Evolutionary conservation across 352 stramenopile species (phyloP), one percentile per base, ranked within the genome.

Genomic region (Pythium sp.): DNA sequence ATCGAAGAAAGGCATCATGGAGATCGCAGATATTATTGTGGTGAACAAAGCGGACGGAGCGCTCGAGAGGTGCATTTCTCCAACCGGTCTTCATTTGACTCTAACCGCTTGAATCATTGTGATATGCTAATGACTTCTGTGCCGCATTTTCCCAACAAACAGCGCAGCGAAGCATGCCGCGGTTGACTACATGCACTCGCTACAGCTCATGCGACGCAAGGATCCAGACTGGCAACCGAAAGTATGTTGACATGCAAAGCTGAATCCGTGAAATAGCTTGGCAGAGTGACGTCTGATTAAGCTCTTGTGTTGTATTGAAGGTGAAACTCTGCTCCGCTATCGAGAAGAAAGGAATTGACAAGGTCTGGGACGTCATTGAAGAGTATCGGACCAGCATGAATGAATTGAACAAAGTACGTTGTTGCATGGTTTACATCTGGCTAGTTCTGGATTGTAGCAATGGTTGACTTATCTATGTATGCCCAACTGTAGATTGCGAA

Each of bases 1-100:
- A 18, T 92, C 92, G n/a, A 99, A 99, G 80, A 99, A 99, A 67
- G 97, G 97, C 15, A 99, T 99, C 77, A 97, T 99, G 67, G 97
- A 99, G 79, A 93, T 99, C 51, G 96, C 97, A 8, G 96, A 99
- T 72, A 84, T 99, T 24, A 78, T 99, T 28, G 91, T 98, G 11
- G 95, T 99, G 18, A 99, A 99, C 77, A 99, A 99, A 76, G 93
- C 97, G 3, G 97, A 99, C 80, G 97, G 97, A 51, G 82, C 90
- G 9, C 73, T 96, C 34, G 78, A 79, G 65, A 80, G 49, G 80
- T 90, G 53, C 43, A 71, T 62, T 9, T 5, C 28, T 26, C 5
- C 7, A 32, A 47, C 3, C 26, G 18, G 9, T 22, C 18, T 6
- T n/a, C 8, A n/a, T 26, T 2, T 54, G 6, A 7, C 14, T 55